Evolutionary conservation across 1,139 yeast species (phyloP), one percentile per base, ranked within the genome.

Genomic region (Entelexis paramagnoliae): DNA sequence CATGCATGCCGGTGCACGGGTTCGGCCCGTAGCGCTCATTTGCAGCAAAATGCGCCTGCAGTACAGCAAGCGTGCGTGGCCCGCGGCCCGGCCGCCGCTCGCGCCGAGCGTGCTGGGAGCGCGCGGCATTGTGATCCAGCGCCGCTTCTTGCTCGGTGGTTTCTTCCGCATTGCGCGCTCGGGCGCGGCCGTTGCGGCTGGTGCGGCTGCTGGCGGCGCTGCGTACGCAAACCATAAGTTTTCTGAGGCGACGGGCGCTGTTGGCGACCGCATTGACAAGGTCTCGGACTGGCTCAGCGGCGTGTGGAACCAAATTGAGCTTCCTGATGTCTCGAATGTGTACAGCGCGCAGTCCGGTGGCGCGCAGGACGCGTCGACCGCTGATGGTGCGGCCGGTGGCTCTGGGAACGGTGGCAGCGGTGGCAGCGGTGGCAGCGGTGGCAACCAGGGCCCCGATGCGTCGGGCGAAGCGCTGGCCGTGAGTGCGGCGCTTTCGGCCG

Each of bases 171-270:
- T 57, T 14, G 62, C 60, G 10, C 49, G 59, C 22, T 51, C 59
- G 13, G 60, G 59, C 16, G 14, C 55, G 16, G 56, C 59, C n/a
- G 49, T 57, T 4, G 60, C 62, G 4, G 58, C 59, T 1, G 94
- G 96, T 9, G 87, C 95, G 0, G 68, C 88, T 44, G 96, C 95
- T 1, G 97, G 96, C 9, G 95, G 95, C 3, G 95, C 96, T 0
- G 83, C 95, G 4, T 91, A 88, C 64, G 81, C 88, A 46, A 87
- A 89, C 29, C 88, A 88, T 66, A 89, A 91, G 66, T 84, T 88
- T 3, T 95, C 88, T 55, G 94, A 89, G 67, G 95, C 94, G 0
- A 75, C 87, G 0, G 72, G 66, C 41, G 86, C 76, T 60, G 78
- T 96, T 0, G 74, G 73, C 51, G 95, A 84, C 55, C 78, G 78